phyloP scores from a whole-genome alignment of 306 rosid species.

The Malus orientalis region DNA sequence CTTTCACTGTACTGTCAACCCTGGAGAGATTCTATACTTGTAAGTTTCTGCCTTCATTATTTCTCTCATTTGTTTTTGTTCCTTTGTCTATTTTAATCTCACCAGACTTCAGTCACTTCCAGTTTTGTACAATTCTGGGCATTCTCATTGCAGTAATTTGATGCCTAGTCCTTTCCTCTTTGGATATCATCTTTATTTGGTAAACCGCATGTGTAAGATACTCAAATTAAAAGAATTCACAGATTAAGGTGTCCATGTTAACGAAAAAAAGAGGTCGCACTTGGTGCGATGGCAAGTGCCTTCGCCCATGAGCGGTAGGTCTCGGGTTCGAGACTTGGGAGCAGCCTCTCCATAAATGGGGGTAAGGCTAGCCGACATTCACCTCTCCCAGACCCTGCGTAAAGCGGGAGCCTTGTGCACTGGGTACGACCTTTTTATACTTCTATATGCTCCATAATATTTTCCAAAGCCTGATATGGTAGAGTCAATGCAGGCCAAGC shows the following conservation, averaged over 20 bases:
- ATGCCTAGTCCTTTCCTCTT: background rate
- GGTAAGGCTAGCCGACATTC: too few species aligned
- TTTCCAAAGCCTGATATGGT: background rate
- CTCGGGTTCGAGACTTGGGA: too few species aligned
- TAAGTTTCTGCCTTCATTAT: slow-evolving; percentile 16
- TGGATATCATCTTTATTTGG: background rate
- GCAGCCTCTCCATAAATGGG: too few species aligned
- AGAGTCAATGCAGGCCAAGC: slow-evolving; percentile 64
- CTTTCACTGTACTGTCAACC: slow-evolving; percentile 56
- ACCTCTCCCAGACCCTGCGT: too few species aligned
- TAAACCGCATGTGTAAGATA: background rate
- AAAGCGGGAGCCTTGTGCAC: too few species aligned
- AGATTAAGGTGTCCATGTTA: background rate
- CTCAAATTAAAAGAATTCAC: background rate
- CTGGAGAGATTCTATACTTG: slow-evolving; percentile 85
- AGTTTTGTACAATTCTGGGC: background rate
- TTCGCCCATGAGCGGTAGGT: too few species aligned
- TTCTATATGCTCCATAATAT: background rate
- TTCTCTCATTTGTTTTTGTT: background rate
- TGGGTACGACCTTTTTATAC: too few species aligned
- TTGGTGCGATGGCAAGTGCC: too few species aligned
- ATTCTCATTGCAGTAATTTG: background rate
- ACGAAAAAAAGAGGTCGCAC: too few species aligned
- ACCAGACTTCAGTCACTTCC: background rate
- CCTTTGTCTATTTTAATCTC: background rate